These are phyloP conservation scores for Umbelopsis isabellina DNA, from an alignment of 192 early-diverging fungal genomes.

Conservation along the genomic window DNA sequence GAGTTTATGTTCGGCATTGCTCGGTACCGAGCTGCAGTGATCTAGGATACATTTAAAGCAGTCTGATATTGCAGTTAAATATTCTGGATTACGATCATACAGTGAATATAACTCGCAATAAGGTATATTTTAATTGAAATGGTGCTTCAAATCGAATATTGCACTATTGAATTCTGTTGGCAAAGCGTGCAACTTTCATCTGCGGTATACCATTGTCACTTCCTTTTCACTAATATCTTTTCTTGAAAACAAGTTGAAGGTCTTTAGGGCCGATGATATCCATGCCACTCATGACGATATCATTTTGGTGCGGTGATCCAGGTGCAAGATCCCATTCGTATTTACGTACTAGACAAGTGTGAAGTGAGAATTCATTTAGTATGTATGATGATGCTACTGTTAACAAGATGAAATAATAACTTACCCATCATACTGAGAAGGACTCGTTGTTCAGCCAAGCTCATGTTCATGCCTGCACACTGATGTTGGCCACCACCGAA, in stretches of 20 bases:
- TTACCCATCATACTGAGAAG: constrained; percentile 21
- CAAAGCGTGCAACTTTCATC: neutral
- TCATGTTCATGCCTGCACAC: constrained; percentile 21
- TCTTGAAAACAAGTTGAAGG: neutral
- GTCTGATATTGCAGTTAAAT: no score
- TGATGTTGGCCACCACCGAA: constrained; percentile 23
- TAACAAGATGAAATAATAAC: neutral
- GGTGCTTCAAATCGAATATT: neutral
- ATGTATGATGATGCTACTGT: neutral
- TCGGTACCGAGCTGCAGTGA: no score
- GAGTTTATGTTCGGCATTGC: no score
- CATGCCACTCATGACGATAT: constrained; percentile 16
- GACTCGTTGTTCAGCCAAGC: constrained; percentile 15
- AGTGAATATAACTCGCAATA: no score
- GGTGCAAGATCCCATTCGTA: constrained; percentile 19
- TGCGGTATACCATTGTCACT: neutral
- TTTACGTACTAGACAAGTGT: neutral
- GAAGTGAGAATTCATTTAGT: neutral
- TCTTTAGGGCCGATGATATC: constrained; percentile 15
- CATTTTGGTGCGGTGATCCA: constrained; percentile 8
- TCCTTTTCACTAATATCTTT: constrained; percentile 9
- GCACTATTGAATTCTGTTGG: neutral
- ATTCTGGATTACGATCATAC: no score
- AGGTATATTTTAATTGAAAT: neutral
- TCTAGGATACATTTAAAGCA: no score